Conservation (phyloP, 1,284 basidiomycete species). For the Schizophyllum commune region DNA sequence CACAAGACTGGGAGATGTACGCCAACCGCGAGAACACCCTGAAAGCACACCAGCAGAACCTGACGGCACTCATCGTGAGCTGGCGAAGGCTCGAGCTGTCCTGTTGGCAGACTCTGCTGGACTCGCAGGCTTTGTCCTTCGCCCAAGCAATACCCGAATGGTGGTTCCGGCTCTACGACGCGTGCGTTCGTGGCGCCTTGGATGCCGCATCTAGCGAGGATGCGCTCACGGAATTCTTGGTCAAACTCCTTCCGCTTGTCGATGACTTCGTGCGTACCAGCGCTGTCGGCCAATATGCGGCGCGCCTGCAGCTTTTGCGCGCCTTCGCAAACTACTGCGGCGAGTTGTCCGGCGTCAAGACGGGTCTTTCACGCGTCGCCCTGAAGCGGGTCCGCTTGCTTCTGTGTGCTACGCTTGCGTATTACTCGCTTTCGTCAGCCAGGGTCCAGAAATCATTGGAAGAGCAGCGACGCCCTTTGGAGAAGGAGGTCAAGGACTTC, state of each 20-base stretch:
- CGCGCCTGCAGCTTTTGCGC: constrained; percentile 63
- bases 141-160: constrained; percentile 64
- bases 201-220: constrained; percentile 34
- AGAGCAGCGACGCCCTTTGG: constrained; percentile 57
- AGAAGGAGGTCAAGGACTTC: constrained; percentile 79
- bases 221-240: constrained; percentile 43
- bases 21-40: constrained; percentile 85
- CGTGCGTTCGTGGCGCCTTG: constrained; percentile 59
- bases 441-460: constrained; percentile 45
- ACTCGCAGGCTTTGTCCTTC: constrained; percentile 62
- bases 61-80: constrained; percentile 75
- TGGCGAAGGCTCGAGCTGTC: constrained; percentile 90
- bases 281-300: constrained; percentile 76
- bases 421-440: constrained; percentile 60
- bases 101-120: constrained; percentile 81
- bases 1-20: constrained; percentile 96
- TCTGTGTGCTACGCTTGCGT: constrained; percentile 58
- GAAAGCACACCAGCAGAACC: constrained; percentile 53
- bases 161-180: constrained; percentile 93
- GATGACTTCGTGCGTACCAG: constrained; percentile 77
- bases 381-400: constrained; percentile 51
- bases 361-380: constrained; percentile 19
- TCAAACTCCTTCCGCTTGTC: constrained; percentile 70
- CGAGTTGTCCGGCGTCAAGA: constrained; percentile 22
- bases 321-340: constrained; percentile 57